Base-by-base conservation (phyloP, 441 rosid genomes). In the Kokia cookei region DNA sequence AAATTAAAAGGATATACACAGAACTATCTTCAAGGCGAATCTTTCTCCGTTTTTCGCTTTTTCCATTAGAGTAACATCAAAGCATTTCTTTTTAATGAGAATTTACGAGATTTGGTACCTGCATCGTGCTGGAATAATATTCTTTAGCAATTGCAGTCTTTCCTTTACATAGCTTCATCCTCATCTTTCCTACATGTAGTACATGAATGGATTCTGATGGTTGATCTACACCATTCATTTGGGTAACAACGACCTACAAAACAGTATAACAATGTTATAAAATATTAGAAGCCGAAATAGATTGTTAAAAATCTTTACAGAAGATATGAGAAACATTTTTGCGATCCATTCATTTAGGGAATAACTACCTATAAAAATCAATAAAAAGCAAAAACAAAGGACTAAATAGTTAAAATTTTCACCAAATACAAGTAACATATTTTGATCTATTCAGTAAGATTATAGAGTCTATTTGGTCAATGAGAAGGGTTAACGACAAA, bases 101-200 rank as follows among this genome's bases (percentile, higher is more conserved):
- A 29, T 35, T 13, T 8, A 8, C 9, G 48, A 48, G 43, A 40
- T 15, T 7, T 48, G 9, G 14, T 82, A 93, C 99, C 91, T 86
- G 92, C 99, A 96, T 96, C 15, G 85, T 78, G 58, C 82, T 73
- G 73, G 97, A 93, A 85, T 93, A 93, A 76, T 93, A 93, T 77
- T 93, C 98, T 82, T 96, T 96, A 29, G 90, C 85, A 54, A 88
- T 78, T 59, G 96, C 79, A 0, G 79, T 83, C 77, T 85, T 90
- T 75, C 94, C 98, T 65, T 89, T 91, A 69, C 87, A 73, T 74
- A 96, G 97, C 80, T 96, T 96, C 71, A 93, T 90, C 84, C 98
- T 93, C 99, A 93, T 93, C 81, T 89, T 96, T 76, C 97, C 97
- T 51, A 96, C 96, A 78, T 90, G 97, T 79, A 96, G 88, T 66